These are phyloP conservation scores for Heterobasidion annosum DNA, from an alignment of 1,284 basidiomycete genomes.

Conservation along the genomic window DNA sequence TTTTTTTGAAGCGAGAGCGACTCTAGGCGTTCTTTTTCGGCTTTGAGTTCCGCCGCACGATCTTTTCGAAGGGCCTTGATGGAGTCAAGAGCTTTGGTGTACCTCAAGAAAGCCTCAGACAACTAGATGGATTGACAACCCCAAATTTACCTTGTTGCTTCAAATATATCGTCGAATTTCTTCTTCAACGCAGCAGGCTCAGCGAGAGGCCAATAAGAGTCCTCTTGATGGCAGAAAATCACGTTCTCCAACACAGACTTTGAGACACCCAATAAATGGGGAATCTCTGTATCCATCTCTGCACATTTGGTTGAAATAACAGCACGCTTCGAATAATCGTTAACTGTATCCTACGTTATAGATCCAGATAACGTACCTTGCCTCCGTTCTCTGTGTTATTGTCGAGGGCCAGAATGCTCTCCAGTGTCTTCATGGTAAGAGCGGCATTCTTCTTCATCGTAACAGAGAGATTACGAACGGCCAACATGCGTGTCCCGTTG, in stretches of 20 bases:
- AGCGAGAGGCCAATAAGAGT: conserved; percentile 95
- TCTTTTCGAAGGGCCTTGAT: conserved; percentile 92
- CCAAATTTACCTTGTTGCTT: conserved; percentile 78
- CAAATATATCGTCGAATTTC: conserved; percentile 99
- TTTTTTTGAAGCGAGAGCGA: conserved; percentile 79
- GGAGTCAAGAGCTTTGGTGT: conserved; percentile 93
- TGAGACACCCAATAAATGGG: conserved; percentile 88
- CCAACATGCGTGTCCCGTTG: conserved; percentile 85
- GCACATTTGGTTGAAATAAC: conserved; percentile 94
- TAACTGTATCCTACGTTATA: neutral
- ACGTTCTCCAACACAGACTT: conserved; percentile 97
- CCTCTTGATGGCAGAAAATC: conserved; percentile 99
- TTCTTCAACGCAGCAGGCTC: conserved; percentile 92
- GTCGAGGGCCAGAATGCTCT: conserved; percentile 78
- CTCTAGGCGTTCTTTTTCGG: conserved; percentile 84
- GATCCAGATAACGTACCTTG: conserved; percentile 45
- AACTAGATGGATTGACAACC: neutral
- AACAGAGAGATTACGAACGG: conserved; percentile 88
- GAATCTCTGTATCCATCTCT: conserved; percentile 94
- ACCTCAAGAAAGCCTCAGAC: conserved; percentile 37
- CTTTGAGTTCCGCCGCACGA: conserved; percentile 82
- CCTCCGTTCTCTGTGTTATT: conserved; percentile 64
- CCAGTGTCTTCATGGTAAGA: conserved; percentile 96
- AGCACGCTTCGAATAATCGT: neutral
- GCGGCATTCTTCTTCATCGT: conserved; percentile 84